A percentile compares a stretch with the other conserved stretches of the same genome.
These are phyloP conservation scores for Trichophyton schoenleinii DNA, from an alignment of 2,329 filamentous ascomycete species.

Conservation along the genomic window DNA sequence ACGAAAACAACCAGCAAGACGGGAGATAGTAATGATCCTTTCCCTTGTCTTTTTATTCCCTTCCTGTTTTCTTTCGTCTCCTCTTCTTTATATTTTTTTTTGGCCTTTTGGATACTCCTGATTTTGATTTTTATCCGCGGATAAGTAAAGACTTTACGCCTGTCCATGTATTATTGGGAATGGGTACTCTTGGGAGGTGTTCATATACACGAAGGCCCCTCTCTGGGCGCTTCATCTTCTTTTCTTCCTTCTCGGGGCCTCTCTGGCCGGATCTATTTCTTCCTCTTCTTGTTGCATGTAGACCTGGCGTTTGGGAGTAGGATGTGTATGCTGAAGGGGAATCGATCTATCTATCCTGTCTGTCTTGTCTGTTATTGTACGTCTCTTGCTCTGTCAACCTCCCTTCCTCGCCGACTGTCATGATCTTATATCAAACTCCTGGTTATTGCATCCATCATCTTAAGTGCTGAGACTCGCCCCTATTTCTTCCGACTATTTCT, in stretches of 20 bases:
- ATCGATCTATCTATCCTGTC: neutral
- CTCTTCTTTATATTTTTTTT: neutral
- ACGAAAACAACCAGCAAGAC: slow-evolving; percentile 5
- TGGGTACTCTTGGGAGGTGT: slow-evolving; percentile 1
- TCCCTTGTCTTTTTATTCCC: neutral
- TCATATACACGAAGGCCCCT: neutral
- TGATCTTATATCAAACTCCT: neutral
- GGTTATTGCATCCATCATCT: neutral
- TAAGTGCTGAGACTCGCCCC: no score
- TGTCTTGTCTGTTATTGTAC: neutral
- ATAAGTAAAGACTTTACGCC: neutral
- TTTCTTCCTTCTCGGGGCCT: neutral
- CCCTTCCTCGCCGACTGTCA: neutral
- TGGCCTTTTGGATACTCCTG: neutral
- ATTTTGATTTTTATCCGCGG: neutral
- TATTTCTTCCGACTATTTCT: neutral
- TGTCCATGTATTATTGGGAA: neutral
- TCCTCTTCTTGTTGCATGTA: slow-evolving; percentile 1
- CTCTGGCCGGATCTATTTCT: neutral
- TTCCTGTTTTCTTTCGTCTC: slow-evolving; percentile 3
- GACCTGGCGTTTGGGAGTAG: slow-evolving; percentile 2
- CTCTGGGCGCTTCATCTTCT: neutral
- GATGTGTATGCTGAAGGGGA: slow-evolving; percentile 1
- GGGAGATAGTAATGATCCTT: neutral
- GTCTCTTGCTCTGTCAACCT: neutral